Conservation (phyloP, 1,139 yeast genomes). For the Hansenula sp. region DNA sequence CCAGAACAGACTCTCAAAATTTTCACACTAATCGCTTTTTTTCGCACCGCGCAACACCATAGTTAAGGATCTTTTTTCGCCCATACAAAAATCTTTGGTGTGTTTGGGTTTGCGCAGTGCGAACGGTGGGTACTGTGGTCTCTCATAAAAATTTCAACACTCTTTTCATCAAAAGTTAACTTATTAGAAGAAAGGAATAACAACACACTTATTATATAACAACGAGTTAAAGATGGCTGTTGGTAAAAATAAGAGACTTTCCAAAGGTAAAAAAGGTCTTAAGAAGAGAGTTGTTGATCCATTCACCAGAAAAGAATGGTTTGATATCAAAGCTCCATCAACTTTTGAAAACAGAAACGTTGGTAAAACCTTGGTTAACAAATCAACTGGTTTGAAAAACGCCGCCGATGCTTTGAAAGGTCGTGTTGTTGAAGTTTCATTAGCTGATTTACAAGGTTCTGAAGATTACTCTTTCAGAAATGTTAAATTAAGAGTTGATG, state of each 20-base stretch:
- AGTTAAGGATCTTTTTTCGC: neutral
- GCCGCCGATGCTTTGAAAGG: slow-evolving; percentile 92
- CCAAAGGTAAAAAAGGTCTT: slow-evolving; percentile 93
- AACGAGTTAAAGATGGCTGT: slow-evolving; percentile 62
- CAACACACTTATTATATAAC: neutral
- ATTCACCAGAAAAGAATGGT: slow-evolving; percentile 94
- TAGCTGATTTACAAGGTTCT: slow-evolving; percentile 88
- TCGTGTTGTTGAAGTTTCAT: slow-evolving; percentile 80
- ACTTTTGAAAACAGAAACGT: slow-evolving; percentile 91
- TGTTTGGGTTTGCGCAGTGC: neutral
- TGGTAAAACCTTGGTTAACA: slow-evolving; percentile 93
- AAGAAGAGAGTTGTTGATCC: slow-evolving; percentile 97
- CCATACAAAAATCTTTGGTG: neutral
- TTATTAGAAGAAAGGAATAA: neutral
- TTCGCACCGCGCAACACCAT: neutral
- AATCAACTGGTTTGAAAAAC: slow-evolving; percentile 88
- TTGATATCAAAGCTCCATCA: slow-evolving; percentile 91
- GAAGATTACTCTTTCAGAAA: slow-evolving; percentile 92
- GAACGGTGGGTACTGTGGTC: neutral
- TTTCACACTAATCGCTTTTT: neutral
- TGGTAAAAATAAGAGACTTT: slow-evolving; percentile 95
- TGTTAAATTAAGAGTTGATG: slow-evolving; percentile 86
- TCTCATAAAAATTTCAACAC: slow-evolving; percentile 2
- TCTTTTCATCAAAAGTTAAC: slow-evolving; percentile 1
- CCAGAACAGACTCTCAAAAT: neutral